Conservation (phyloP, 192 early-diverging fungal genomes). For the Cladochytrium replicatum region DNA sequence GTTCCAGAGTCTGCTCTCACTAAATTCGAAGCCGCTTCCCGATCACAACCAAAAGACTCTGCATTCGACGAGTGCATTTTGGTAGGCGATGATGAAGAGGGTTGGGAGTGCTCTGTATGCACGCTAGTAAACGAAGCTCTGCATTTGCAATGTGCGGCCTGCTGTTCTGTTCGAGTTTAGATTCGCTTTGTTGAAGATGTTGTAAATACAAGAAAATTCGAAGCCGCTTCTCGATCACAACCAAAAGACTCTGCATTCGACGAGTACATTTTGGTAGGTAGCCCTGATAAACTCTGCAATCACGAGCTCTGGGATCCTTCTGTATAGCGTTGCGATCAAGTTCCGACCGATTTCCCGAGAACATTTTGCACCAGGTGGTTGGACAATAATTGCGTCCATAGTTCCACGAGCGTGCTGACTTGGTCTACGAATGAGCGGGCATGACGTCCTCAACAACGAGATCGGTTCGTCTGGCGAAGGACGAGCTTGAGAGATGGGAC, state of each 20-base stretch:
- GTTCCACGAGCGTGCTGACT: too few species aligned
- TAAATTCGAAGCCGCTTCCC: background rate
- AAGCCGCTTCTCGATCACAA: background rate
- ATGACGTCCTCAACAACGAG: too few species aligned
- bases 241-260: background rate
- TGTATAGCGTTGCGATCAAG: too few species aligned
- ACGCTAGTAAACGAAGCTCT: conserved; percentile 42
- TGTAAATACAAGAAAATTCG: too few species aligned
- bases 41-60: background rate
- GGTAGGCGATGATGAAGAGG: conserved; percentile 1
- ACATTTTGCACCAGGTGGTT: too few species aligned
- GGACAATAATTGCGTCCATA: too few species aligned
- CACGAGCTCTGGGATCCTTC: conserved; percentile 39
- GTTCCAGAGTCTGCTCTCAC: background rate
- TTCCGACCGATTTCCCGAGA: too few species aligned
- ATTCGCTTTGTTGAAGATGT: too few species aligned
- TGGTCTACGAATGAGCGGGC: too few species aligned
- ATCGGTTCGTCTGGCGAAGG: too few species aligned
- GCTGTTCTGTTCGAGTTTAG: conserved; percentile 17
- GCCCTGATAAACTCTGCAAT: too few species aligned
- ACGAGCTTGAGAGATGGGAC: too few species aligned
- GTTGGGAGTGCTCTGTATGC: conserved; percentile 46
- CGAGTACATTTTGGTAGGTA: background rate
- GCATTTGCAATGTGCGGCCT: conserved; percentile 35
- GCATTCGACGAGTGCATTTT: background rate